phyloP scores from a whole-genome alignment of 208 protist genomes.

The Novymonas esmeraldas region DNA sequence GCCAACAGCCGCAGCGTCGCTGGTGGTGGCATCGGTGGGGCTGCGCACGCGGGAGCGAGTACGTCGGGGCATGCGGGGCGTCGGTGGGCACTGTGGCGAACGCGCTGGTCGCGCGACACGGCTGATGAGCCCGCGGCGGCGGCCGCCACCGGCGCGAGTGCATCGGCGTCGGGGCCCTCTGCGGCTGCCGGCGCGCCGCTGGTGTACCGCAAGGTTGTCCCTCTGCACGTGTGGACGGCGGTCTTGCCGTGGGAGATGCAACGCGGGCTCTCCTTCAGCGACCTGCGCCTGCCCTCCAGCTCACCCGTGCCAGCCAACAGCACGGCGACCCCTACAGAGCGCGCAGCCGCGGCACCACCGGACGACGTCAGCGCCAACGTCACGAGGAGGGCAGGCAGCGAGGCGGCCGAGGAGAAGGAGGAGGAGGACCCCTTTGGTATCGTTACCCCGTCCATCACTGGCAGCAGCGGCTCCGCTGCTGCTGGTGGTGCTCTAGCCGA shows the following conservation, averaged over 20 bases:
- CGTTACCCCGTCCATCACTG: slow-evolving; percentile 29
- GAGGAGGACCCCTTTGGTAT: slow-evolving; percentile 71
- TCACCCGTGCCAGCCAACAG: too few species aligned
- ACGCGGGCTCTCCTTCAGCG: slow-evolving; percentile 74
- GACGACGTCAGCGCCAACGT: slow-evolving; percentile 4
- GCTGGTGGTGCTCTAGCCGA: background rate
- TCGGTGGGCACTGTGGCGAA: slow-evolving; percentile 4
- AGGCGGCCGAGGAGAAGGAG: slow-evolving; percentile 18
- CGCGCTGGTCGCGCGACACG: background rate
- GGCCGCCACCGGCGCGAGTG: background rate
- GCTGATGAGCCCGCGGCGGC: background rate
- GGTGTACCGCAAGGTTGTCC: slow-evolving; percentile 43
- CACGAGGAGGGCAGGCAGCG: background rate
- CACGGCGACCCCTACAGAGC: too few species aligned
- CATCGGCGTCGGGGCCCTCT: too few species aligned
- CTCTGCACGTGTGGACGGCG: slow-evolving; percentile 76
- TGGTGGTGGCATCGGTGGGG: background rate
- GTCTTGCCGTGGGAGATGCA: slow-evolving; percentile 90
- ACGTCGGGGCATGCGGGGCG: background rate
- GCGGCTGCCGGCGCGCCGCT: background rate
- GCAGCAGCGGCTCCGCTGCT: background rate
- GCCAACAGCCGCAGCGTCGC: background rate
- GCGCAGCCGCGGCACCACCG: background rate
- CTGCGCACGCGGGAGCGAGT: background rate
- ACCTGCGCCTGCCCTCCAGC: slow-evolving; percentile 31